Evolutionary conservation across 495 filamentous ascomycete genomes (phyloP).

Genomic region (Penicillium waksmanii): DNA sequence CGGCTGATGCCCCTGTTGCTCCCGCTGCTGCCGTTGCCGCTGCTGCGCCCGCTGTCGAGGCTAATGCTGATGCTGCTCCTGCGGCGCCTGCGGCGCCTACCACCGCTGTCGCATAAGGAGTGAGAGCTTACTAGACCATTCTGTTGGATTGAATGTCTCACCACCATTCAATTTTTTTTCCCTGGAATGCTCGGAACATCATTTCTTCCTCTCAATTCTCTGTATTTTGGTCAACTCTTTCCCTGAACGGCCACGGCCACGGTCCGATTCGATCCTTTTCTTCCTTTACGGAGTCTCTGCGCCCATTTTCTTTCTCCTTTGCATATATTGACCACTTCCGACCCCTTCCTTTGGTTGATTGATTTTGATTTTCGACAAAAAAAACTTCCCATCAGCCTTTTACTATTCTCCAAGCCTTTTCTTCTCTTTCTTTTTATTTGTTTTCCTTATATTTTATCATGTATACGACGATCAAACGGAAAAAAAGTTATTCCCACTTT

Average conservation of each 20-base stretch:
- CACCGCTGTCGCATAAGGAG: slow-evolving; percentile 60
- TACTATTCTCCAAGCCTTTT: not conserved
- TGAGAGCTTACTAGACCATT: not conserved
- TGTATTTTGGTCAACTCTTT: too few relatives aligned
- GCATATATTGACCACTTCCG: slow-evolving; percentile 46
- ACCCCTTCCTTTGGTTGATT: not conserved
- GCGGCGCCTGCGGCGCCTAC: slow-evolving; percentile 52
- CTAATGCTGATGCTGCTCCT: slow-evolving; percentile 41
- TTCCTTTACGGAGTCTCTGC: slow-evolving; percentile 28
- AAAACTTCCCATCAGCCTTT: not conserved
- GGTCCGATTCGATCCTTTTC: slow-evolving; percentile 16
- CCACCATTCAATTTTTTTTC: slow-evolving; percentile 13
- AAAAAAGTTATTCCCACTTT: slow-evolving; percentile 37
- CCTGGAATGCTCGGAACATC: too few relatives aligned
- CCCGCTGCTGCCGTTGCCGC: slow-evolving; percentile 50
- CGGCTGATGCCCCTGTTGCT: slow-evolving; percentile 40
- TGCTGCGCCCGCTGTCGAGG: slow-evolving; percentile 41
- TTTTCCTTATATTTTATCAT: slow-evolving; percentile 33
- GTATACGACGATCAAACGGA: slow-evolving; percentile 48
- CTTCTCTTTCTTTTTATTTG: slow-evolving; percentile 10
- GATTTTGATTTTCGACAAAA: not conserved
- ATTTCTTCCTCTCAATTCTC: too few relatives aligned
- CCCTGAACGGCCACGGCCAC: too few relatives aligned
- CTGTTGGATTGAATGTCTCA: slow-evolving; percentile 25
- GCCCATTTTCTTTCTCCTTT: slow-evolving; percentile 40